Conservation (phyloP, 768 basidiomycete genomes). For the Kwoniella heveanensis region DNA sequence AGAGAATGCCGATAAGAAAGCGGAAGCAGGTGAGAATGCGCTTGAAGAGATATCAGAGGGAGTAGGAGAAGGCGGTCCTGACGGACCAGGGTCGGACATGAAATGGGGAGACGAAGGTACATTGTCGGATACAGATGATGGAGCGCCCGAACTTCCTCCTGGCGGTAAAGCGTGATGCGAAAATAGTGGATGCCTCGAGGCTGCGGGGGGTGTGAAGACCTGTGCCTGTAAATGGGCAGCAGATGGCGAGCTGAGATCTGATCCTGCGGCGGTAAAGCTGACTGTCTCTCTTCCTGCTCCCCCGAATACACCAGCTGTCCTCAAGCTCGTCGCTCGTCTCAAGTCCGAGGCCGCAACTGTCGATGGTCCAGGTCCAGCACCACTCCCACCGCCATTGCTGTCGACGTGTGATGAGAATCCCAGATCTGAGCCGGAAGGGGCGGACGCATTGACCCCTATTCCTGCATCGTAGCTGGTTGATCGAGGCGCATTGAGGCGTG, state of each 20-base stretch:
- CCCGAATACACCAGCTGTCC: slow-evolving; percentile 23
- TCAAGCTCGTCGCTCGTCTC: slow-evolving; percentile 24
- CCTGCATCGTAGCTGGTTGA: slow-evolving; percentile 20
- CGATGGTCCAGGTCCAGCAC: slow-evolving; percentile 11
- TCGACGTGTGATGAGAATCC: slow-evolving; percentile 5
- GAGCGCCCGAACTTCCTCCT: slow-evolving; percentile 13
- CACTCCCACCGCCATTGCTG: slow-evolving; percentile 6
- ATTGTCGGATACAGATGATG: slow-evolving; percentile 14
- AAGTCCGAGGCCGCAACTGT: slow-evolving; percentile 9
- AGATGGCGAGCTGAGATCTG: slow-evolving; percentile 25
- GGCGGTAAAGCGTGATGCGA: slow-evolving; percentile 46
- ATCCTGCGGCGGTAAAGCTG: slow-evolving; percentile 40
- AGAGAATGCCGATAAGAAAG: slow-evolving; percentile 53
- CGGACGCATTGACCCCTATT: not conserved
- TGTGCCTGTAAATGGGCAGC: not conserved
- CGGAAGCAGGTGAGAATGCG: slow-evolving; percentile 55
- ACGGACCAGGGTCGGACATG: slow-evolving; percentile 38
- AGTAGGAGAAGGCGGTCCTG: slow-evolving; percentile 44
- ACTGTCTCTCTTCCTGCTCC: slow-evolving; percentile 17
- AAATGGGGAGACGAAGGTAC: slow-evolving; percentile 17
- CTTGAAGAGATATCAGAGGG: slow-evolving; percentile 30
- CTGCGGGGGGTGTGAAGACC: slow-evolving; percentile 40
- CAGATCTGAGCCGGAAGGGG: not conserved
- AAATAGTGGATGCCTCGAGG: slow-evolving; percentile 49
- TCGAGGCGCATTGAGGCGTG: slow-evolving; percentile 23